A percentile compares a stretch with the other conserved stretches of the same genome.
Evolutionary conservation across 805 yeast species (phyloP).

Genomic region (Zygosaccharomyces gambellarensis): DNA sequence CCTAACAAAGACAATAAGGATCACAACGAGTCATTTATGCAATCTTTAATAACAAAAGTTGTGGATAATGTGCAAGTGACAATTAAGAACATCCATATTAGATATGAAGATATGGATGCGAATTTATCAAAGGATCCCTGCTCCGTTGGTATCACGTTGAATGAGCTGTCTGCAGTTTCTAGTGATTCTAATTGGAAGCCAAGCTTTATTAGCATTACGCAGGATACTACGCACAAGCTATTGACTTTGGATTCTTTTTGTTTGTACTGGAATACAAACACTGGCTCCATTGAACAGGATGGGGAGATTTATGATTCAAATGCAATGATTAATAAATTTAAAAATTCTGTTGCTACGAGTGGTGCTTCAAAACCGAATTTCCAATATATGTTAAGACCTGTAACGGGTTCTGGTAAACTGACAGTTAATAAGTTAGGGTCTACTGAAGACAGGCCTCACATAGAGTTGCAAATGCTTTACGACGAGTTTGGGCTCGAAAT

Average conservation of each 20-base stretch:
- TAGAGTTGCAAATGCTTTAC: slow-evolving; percentile 69
- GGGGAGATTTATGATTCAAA: slow-evolving; percentile 37
- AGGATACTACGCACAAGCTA: slow-evolving; percentile 65
- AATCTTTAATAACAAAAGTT: slow-evolving; percentile 79
- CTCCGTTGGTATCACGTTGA: slow-evolving; percentile 74
- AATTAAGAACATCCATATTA: slow-evolving; percentile 81
- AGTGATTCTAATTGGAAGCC: slow-evolving; percentile 84
- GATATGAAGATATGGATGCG: slow-evolving; percentile 77
- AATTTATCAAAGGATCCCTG: slow-evolving; percentile 71
- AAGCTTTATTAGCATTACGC: slow-evolving; percentile 70
- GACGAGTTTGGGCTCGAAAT: slow-evolving; percentile 85
- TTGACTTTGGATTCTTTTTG: slow-evolving; percentile 70
- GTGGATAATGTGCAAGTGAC: slow-evolving; percentile 90
- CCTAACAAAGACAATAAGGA: slow-evolving; percentile 37
- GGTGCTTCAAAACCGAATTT: slow-evolving; percentile 33
- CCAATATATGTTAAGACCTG: slow-evolving; percentile 75
- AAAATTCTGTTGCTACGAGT: slow-evolving; percentile 38
- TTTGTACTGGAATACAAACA: slow-evolving; percentile 77
- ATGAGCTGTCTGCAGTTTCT: slow-evolving; percentile 87
- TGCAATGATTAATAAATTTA: slow-evolving; percentile 40
- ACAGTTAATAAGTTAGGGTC: slow-evolving; percentile 76
- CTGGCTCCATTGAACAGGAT: slow-evolving; percentile 46
- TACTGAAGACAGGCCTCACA: slow-evolving; percentile 62
- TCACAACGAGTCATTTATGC: slow-evolving; percentile 77
- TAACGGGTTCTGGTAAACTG: slow-evolving; percentile 79